Evolutionary conservation across 306 rosid genomes (phyloP), one percentile per base, ranked within the genome.

Genomic region (Aeschynomene evenia): DNA sequence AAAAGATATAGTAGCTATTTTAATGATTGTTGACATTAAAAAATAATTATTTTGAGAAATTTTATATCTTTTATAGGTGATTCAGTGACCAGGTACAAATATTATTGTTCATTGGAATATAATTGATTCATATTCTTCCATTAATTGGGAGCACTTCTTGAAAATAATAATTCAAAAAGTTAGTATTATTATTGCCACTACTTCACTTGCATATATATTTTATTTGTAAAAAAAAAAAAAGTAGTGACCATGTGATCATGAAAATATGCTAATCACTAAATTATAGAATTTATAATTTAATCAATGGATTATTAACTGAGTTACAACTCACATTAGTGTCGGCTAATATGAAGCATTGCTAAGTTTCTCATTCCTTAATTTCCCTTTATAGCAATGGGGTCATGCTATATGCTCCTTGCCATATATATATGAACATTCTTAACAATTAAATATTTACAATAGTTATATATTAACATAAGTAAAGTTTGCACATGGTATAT

Each of bases 311-410:
- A 45, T 45, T 45, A 45, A 5, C 21, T 43, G 5, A 50, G 39
- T 62, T 33, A 2, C 12, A 37, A 2, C 40, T 34, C 42, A 61
- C 21, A 22, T 0, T 36, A 0, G 16, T 72, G 77, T 72, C 63
- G 77, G 77, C 70, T 61, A 22, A 50, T 50, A 1, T 3, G 70
- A 50, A 72, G 54, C 70, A 62, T 36, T 63, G n/a, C n/a, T n/a
- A n/a, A n/a, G 10, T 34, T 34, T 62, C 12, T 13, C 15, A 50
- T 14, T 22, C 62, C 14, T 16, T 49, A 34, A 62, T 72, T 50
- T 15, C 63, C 53, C 18, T 72, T 50, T 5, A 7, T 7, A 2
- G 34, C n/a, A 71, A 60, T 60, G 10, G 24, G 43, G 51, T n/a
- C 20, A 45, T 45, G 20, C 19, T 18, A 24, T 8, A 5, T 59